Evolutionary conservation across 2,329 filamentous ascomycete genomes (phyloP).

Genomic region (Leptoxyphium fumago): DNA sequence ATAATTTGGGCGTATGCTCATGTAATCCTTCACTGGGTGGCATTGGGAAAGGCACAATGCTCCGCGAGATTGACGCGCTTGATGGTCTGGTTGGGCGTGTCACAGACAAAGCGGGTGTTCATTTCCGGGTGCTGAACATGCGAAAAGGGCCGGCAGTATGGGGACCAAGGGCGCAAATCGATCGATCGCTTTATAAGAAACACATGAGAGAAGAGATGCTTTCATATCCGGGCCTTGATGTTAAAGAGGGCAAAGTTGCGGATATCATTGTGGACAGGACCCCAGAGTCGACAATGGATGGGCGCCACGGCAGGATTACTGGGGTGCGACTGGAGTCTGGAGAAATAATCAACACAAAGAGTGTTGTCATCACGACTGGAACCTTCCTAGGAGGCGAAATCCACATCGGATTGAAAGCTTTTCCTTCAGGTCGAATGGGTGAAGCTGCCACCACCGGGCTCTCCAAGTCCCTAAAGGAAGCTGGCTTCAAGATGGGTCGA

Average conservation of each 20-base stretch:
- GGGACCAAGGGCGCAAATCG: conserved; percentile 93
- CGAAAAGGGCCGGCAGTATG: conserved; percentile 91
- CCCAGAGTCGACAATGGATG: conserved; percentile 28
- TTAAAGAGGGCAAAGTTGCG: conserved; percentile 76
- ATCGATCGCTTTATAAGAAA: conserved; percentile 73
- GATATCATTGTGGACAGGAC: conserved; percentile 67
- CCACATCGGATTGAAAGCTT: conserved; percentile 72
- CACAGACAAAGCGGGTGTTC: conserved; percentile 87
- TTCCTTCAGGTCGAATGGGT: conserved; percentile 79
- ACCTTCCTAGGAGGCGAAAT: conserved; percentile 95
- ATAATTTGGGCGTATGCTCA: conserved; percentile 87
- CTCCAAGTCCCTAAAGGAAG: conserved; percentile 76
- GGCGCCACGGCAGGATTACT: conserved; percentile 55
- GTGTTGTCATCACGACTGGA: conserved; percentile 88
- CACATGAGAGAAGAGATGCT: conserved; percentile 81
- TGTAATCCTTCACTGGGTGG: conserved; percentile 96
- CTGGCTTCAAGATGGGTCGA: conserved; percentile 77
- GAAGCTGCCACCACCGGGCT: conserved; percentile 86
- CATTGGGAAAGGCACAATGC: conserved; percentile 95
- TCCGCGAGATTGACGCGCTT: conserved; percentile 87
- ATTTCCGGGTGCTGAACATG: conserved; percentile 78
- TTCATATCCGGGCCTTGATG: conserved; percentile 60
- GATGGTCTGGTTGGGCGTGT: conserved; percentile 80
- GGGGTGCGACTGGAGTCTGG: conserved; percentile 81
- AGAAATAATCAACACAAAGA: conserved; percentile 61